Conservation (phyloP, 768 basidiomycete species). For the Cyathus striatus region DNA sequence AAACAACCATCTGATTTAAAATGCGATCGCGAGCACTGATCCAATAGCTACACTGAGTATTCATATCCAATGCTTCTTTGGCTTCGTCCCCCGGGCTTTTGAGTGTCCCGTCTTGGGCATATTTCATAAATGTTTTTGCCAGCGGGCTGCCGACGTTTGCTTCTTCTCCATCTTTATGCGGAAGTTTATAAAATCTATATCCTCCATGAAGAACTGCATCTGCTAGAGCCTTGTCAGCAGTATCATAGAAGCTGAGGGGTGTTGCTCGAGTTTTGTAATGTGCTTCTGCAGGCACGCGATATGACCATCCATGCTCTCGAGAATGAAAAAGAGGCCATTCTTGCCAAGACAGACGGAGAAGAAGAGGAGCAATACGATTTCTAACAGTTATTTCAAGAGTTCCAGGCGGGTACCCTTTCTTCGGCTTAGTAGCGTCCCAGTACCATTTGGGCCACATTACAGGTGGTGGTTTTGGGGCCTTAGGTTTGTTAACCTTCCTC, state of each 20-base stretch:
- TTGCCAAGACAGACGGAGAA: constrained; percentile 84
- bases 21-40: constrained; percentile 91
- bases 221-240: constrained; percentile 53
- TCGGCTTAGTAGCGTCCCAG: constrained; percentile 80
- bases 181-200: constrained; percentile 83
- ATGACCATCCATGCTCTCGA: constrained; percentile 87
- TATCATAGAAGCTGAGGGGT: constrained; percentile 55
- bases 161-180: constrained; percentile 92
- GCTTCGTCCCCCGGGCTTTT: constrained; percentile 80
- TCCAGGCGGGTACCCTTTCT: constrained; percentile 60
- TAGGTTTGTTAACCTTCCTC: constrained; percentile 20
- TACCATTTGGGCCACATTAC: constrained; percentile 96
- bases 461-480: constrained; percentile 35
- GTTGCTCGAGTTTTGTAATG: constrained; percentile 40
- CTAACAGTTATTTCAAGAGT: constrained; percentile 83
- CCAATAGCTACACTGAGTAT: constrained; percentile 96
- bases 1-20: constrained; percentile 88
- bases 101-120: constrained; percentile 81
- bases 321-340: constrained; percentile 83
- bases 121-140: constrained; percentile 84
- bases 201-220: constrained; percentile 43
- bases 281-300: constrained; percentile 58
- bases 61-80: constrained; percentile 83
- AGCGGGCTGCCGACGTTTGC: constrained; percentile 95
- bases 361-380: constrained; percentile 76